Evolutionary conservation across 1,284 basidiomycete species (phyloP).

Genomic region (Omphalotus olearius): DNA sequence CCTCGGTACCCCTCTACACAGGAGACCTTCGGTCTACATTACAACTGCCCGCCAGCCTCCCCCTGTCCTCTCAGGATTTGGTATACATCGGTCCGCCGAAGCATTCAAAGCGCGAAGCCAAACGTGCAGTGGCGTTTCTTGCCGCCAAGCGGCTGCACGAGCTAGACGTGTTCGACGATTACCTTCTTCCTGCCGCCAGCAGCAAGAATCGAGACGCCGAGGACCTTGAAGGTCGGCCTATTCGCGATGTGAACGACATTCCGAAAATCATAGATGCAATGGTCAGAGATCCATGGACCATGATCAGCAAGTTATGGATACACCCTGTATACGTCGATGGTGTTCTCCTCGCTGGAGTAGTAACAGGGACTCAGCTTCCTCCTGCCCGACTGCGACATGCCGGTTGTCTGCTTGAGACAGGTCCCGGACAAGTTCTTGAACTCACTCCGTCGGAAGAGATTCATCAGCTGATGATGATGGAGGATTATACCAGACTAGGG

Average conservation of each 20-base stretch:
- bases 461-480: conserved; percentile 44
- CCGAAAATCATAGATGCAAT: conserved; percentile 50
- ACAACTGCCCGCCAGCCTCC: conserved; percentile 32
- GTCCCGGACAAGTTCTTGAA: conserved; percentile 32
- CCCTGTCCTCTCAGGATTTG: conserved; percentile 51
- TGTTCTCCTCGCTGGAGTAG: conserved; percentile 45
- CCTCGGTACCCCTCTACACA: conserved; percentile 55
- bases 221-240: conserved; percentile 45
- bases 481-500: conserved; percentile 57
- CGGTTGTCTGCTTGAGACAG: conserved; percentile 32
- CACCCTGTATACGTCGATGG: conserved; percentile 56
- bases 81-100: conserved; percentile 52
- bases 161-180: conserved; percentile 75
- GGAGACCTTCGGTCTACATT: conserved; percentile 32
- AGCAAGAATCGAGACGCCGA: conserved; percentile 39
- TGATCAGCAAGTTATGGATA: conserved; percentile 50
- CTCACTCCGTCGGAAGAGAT: conserved; percentile 34
- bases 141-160: conserved; percentile 65
- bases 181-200: conserved; percentile 60
- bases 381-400: conserved; percentile 37
- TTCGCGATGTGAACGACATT: conserved; percentile 38
- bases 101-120: conserved; percentile 73
- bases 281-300: conserved; percentile 60
- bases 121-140: conserved; percentile 72
- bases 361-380: conserved; percentile 57